Evolutionary conservation across 2,329 filamentous ascomycete genomes (phyloP).

Genomic region (Penicillium sp.): DNA sequence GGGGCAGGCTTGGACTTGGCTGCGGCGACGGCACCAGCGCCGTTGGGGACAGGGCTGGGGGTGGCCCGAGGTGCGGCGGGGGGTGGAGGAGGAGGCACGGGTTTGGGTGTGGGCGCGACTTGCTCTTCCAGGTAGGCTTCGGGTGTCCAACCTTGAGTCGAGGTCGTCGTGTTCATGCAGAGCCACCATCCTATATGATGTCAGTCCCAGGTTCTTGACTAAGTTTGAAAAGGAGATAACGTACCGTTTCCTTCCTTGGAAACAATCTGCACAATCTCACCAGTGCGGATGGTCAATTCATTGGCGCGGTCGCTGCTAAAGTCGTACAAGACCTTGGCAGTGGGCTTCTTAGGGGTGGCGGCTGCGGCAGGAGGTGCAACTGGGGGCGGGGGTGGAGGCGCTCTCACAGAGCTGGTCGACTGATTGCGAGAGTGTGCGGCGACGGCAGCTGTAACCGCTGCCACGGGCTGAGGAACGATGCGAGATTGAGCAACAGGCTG

Average conservation of each 20-base stretch:
- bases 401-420: conserved; percentile 65
- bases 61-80: conserved; percentile 55
- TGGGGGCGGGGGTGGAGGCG: conserved; percentile 72
- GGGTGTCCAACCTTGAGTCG: conserved; percentile 89
- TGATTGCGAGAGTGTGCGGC: conserved; percentile 56
- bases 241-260: conserved; percentile 94
- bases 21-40: conserved; percentile 48
- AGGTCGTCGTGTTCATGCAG: conserved; percentile 71
- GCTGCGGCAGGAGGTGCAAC: conserved; percentile 66
- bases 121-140: conserved; percentile 89
- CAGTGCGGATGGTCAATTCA: conserved; percentile 79
- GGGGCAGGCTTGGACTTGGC: conserved; percentile 71
- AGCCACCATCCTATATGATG: conserved; percentile 84
- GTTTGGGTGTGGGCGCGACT: conserved; percentile 62
- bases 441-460: conserved; percentile 29
- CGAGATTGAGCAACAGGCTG: conserved; percentile 45
- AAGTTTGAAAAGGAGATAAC: conserved; percentile 37
- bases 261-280: conserved; percentile 85
- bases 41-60: conserved; percentile 69
- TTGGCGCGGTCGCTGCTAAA: conserved; percentile 85
- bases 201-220: conserved; percentile 34
- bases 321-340: conserved; percentile 90
- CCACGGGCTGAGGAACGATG: conserved; percentile 55
- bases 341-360: conserved; percentile 69
- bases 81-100: conserved; percentile 60